Conservation (phyloP, 176 grass and related monocot genomes). For the Thalia dealbata region DNA sequence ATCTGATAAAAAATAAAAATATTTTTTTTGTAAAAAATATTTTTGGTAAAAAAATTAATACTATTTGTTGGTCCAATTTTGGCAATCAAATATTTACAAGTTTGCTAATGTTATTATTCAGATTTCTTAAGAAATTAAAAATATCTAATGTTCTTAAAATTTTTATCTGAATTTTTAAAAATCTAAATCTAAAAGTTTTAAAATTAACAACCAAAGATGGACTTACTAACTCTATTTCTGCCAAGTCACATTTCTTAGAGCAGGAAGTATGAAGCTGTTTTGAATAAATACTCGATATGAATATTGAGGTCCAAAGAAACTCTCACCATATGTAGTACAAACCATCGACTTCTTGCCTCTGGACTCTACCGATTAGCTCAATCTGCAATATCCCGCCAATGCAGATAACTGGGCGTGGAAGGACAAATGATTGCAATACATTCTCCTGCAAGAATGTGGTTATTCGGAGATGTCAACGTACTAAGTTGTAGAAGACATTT, state of each 20-base stretch:
- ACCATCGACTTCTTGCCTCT: slow-evolving; percentile 48
- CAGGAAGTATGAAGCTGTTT: not conserved
- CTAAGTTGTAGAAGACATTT: not conserved
- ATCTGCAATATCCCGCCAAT: slow-evolving; percentile 71
- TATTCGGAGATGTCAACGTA: not conserved
- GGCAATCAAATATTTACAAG: no score
- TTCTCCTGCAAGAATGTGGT: slow-evolving; percentile 30
- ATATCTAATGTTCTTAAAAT: no score
- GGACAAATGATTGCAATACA: slow-evolving; percentile 58
- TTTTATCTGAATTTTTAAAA: no score
- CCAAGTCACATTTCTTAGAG: not conserved
- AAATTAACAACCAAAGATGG: no score
- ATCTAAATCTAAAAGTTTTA: no score
- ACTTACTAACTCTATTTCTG: no score
- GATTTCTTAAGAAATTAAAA: no score
- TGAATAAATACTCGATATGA: not conserved
- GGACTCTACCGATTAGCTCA: slow-evolving; percentile 61
- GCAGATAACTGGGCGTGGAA: slow-evolving; percentile 52
- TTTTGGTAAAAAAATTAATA: no score
- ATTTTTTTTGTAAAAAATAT: no score
- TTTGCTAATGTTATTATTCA: no score
- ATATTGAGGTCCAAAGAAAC: slow-evolving; percentile 10
- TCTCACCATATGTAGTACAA: slow-evolving; percentile 80
- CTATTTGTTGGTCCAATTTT: no score
- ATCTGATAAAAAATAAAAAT: no score